A percentile compares a stretch with the other conserved stretches of the same genome.
Conservation (phyloP, 345 rosid genomes). For the Gossypium ekmanianum region DNA sequence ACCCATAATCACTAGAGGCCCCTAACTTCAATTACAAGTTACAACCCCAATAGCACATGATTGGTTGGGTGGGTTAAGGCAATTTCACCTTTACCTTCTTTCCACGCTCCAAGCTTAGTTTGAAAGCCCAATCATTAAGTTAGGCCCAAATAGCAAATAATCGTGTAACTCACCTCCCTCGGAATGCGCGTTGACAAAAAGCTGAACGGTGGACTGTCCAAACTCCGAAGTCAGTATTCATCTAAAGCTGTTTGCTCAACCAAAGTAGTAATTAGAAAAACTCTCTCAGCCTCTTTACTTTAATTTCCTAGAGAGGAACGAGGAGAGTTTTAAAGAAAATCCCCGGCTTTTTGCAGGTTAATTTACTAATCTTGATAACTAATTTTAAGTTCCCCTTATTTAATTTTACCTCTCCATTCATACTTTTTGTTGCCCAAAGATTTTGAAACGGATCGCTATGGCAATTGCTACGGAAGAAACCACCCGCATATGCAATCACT, state of each 20-base stretch:
- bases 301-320: neutral
- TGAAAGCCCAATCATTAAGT: neutral
- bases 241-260: constrained; percentile 15
- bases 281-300: neutral
- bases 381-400: neutral
- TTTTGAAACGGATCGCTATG: constrained; percentile 43
- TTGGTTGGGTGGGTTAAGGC: too few relatives aligned
- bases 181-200: constrained; percentile 15
- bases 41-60: too few relatives aligned
- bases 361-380: neutral
- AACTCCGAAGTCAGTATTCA: neutral
- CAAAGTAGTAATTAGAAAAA: constrained; percentile 8
- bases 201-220: constrained; percentile 3
- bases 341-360: constrained; percentile 5
- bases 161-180: neutral
- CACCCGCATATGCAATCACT: constrained; percentile 71
- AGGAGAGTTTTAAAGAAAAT: neutral
- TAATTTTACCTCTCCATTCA: neutral
- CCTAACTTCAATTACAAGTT: too few relatives aligned
- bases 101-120: too few relatives aligned
- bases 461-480: constrained; percentile 55
- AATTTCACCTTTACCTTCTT: too few relatives aligned
- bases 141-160: neutral
- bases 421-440: constrained; percentile 4
- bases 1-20: too few relatives aligned